phyloP scores from a whole-genome alignment of 164 flowering plant species.

The Chloranthus sessilifolius region DNA sequence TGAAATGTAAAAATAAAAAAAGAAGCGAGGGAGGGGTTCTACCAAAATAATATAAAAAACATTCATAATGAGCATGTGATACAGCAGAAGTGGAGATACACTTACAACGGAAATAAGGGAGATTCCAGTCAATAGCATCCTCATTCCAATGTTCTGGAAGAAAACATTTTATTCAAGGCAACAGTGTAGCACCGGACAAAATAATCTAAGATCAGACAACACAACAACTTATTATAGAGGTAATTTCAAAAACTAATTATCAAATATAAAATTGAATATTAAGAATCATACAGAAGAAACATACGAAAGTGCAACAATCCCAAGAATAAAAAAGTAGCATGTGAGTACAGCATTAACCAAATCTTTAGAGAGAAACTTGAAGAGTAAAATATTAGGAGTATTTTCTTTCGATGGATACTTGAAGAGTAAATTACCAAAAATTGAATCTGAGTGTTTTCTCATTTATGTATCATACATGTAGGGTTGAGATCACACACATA shows the following conservation, averaged over 20 bases:
- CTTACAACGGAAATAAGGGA: constrained; percentile 83
- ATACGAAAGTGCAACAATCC: constrained; percentile 95
- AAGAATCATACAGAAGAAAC: constrained; percentile 28
- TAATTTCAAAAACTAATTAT: not conserved
- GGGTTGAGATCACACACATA: no score
- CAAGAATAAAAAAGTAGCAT: constrained; percentile 88
- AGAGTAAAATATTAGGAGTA: no score
- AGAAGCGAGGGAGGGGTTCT: no score
- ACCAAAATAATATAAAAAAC: not conserved
- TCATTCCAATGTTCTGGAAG: constrained; percentile 86
- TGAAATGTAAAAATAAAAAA: no score
- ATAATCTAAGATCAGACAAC: not conserved
- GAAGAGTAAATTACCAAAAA: no score
- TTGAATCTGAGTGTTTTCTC: no score
- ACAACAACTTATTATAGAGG: not conserved
- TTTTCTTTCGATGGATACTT: no score
- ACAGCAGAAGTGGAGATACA: constrained; percentile 1
- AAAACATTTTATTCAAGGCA: constrained; percentile 70
- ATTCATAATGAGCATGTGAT: constrained; percentile 5
- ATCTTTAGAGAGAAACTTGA: constrained; percentile 93
- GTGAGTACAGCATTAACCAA: constrained; percentile 96
- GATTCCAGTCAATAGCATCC: constrained; percentile 58
- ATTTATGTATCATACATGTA: no score
- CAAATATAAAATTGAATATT: not conserved
- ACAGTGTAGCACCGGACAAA: constrained; percentile 66